These are phyloP conservation scores for Darksidea phi DNA, from an alignment of 495 filamentous ascomycete species.

Conservation along the genomic window DNA sequence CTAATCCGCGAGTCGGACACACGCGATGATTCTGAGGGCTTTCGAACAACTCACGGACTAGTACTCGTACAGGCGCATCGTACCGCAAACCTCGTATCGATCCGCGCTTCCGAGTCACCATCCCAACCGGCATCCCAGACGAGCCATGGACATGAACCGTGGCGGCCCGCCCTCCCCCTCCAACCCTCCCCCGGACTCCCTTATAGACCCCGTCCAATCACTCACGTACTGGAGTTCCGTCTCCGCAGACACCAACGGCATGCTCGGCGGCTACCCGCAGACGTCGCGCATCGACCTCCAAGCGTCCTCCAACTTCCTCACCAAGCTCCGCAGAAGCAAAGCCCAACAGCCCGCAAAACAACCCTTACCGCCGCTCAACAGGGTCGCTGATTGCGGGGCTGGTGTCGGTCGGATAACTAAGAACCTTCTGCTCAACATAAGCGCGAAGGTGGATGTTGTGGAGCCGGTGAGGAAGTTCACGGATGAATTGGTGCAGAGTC, in stretches of 20 bases:
- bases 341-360: background rate
- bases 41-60: too few species aligned
- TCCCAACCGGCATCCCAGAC: background rate
- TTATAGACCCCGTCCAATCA: slow-evolving; percentile 51
- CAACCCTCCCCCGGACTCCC: slow-evolving; percentile 43
- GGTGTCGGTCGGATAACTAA: slow-evolving; percentile 64
- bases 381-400: slow-evolving; percentile 61
- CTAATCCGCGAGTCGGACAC: too few species aligned
- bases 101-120: too few species aligned
- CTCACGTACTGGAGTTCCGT: slow-evolving; percentile 74
- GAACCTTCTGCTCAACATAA: slow-evolving; percentile 55
- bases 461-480: slow-evolving; percentile 59
- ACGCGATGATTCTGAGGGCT: too few species aligned
- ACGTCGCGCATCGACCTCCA: slow-evolving; percentile 74
- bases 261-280: slow-evolving; percentile 80
- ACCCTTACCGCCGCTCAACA: slow-evolving; percentile 37
- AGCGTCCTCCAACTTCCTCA: slow-evolving; percentile 71
- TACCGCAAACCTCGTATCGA: too few species aligned
- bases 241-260: slow-evolving; percentile 68
- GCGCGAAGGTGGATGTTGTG: slow-evolving; percentile 56
- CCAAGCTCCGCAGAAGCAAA: slow-evolving; percentile 61
- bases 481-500: slow-evolving; percentile 37
- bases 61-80: too few species aligned
- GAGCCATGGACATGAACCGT: slow-evolving; percentile 29
- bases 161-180: slow-evolving; percentile 12